phyloP scores from a whole-genome alignment of 257 asterid species.

The Rauvolfia tetraphylla region DNA sequence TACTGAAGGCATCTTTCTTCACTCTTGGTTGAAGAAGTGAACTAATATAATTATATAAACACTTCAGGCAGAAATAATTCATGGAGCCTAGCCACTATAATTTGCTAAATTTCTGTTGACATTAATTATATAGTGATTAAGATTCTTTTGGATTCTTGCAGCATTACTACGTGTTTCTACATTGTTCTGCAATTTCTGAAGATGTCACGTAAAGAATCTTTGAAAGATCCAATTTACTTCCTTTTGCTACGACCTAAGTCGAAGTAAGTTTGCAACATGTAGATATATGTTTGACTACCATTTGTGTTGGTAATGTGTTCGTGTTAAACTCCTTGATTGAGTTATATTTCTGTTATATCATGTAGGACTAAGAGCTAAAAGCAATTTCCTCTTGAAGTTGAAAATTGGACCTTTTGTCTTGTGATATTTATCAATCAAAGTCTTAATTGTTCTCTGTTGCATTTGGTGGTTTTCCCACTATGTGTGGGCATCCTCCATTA shows the following conservation, averaged over 20 bases:
- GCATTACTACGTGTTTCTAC: constrained; percentile 74
- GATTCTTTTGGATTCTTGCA: constrained; percentile 33
- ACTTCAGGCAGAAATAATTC: background rate
- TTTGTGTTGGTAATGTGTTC: background rate
- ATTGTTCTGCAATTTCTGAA: constrained; percentile 57
- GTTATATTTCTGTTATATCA: background rate
- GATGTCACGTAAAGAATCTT: constrained; percentile 65
- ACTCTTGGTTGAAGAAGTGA: no score
- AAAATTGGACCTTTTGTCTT: background rate
- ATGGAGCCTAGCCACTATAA: background rate
- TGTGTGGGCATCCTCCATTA: background rate
- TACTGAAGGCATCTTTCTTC: no score
- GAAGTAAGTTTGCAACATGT: constrained; percentile 39
- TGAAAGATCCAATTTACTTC: constrained; percentile 68
- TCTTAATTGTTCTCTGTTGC: background rate
- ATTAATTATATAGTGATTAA: constrained; percentile 3
- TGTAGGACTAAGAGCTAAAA: background rate
- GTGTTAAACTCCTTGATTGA: background rate
- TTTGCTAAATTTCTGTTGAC: background rate
- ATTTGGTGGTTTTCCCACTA: background rate
- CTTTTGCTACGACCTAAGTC: constrained; percentile 50
- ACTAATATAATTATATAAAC: background rate
- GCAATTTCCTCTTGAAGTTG: background rate
- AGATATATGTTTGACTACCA: background rate
- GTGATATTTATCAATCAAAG: background rate